These are phyloP conservation scores for Huntiella bhutanensis DNA, from an alignment of 2,329 filamentous ascomycete species.

Conservation along the genomic window DNA sequence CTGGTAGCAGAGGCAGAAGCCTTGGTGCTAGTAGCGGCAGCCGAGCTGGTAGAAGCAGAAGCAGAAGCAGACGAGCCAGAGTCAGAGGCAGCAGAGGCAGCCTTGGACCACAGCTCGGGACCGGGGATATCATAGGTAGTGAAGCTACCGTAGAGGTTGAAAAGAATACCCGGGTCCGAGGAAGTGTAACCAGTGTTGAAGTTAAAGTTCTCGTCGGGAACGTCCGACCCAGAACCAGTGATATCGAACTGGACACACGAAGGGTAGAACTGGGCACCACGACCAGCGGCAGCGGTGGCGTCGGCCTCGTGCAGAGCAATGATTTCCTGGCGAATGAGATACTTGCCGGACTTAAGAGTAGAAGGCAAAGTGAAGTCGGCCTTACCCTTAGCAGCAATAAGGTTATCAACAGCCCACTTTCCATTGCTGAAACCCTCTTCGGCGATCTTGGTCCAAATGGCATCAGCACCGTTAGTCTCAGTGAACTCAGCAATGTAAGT, in stretches of 20 bases:
- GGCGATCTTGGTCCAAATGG: slow-evolving; percentile 31
- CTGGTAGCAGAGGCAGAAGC: slow-evolving; percentile 7
- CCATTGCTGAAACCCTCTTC: slow-evolving; percentile 17
- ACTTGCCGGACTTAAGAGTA: slow-evolving; percentile 28
- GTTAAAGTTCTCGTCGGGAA: slow-evolving; percentile 20
- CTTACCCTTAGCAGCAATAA: slow-evolving; percentile 26
- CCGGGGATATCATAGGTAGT: slow-evolving; percentile 19
- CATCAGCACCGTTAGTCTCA: slow-evolving; percentile 24
- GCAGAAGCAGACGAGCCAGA: slow-evolving; percentile 4
- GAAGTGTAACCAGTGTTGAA: slow-evolving; percentile 21
- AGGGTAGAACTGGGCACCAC: slow-evolving; percentile 29
- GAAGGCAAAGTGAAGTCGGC: slow-evolving; percentile 25
- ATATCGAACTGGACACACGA: slow-evolving; percentile 20
- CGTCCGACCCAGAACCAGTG: slow-evolving; percentile 23
- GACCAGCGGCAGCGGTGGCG: slow-evolving; percentile 15
- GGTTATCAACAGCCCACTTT: slow-evolving; percentile 14
- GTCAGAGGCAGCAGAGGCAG: slow-evolving; percentile 18
- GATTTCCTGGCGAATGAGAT: slow-evolving; percentile 30
- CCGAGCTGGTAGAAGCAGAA: slow-evolving; percentile 12
- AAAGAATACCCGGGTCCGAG: slow-evolving; percentile 22
- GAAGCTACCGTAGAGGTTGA: slow-evolving; percentile 24
- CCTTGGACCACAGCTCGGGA: slow-evolving; percentile 17
- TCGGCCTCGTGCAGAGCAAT: slow-evolving; percentile 26
- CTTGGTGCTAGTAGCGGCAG: slow-evolving; percentile 7
- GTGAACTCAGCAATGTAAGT: slow-evolving; percentile 31